These are phyloP conservation scores for Porogramme epimiltina DNA, from an alignment of 1,284 basidiomycete species.

Conservation along the genomic window DNA sequence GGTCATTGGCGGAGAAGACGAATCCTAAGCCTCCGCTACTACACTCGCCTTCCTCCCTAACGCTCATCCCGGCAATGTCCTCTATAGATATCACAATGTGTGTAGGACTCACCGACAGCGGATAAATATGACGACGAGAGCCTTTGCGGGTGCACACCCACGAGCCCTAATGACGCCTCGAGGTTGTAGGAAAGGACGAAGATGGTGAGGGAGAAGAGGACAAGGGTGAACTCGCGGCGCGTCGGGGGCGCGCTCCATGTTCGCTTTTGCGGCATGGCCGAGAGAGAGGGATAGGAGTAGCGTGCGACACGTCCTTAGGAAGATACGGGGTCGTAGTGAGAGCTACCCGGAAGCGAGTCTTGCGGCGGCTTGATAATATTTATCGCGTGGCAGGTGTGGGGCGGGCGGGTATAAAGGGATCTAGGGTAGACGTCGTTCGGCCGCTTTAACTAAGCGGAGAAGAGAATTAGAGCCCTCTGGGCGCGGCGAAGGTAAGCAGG, in stretches of 20 bases:
- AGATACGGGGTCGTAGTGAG: too few relatives aligned
- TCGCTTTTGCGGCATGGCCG: conserved; percentile 37
- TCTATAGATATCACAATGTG: too few relatives aligned
- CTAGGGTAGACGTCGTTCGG: not conserved
- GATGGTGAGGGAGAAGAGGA: conserved; percentile 58
- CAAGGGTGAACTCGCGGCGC: conserved; percentile 63
- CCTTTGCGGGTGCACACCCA: conserved; percentile 44
- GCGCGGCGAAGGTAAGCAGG: not conserved
- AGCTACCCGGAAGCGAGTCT: too few relatives aligned
- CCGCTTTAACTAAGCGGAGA: not conserved
- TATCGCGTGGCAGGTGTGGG: not conserved
- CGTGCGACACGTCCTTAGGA: not conserved
- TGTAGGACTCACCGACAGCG: conserved; percentile 27
- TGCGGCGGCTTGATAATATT: too few relatives aligned
- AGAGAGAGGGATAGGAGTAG: too few relatives aligned
- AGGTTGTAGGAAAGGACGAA: conserved; percentile 72
- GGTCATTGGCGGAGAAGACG: too few relatives aligned
- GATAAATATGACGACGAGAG: conserved; percentile 29
- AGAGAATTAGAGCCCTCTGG: not conserved
- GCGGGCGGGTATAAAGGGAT: not conserved
- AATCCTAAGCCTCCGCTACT: too few relatives aligned
- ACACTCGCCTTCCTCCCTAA: too few relatives aligned
- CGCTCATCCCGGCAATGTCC: too few relatives aligned
- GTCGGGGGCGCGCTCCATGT: conserved; percentile 61
- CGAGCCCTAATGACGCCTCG: conserved; percentile 52